A percentile compares a stretch with the other conserved stretches of the same genome.
Evolutionary conservation across 345 rosid genomes (phyloP).

Genomic region (Citrus sp.): DNA sequence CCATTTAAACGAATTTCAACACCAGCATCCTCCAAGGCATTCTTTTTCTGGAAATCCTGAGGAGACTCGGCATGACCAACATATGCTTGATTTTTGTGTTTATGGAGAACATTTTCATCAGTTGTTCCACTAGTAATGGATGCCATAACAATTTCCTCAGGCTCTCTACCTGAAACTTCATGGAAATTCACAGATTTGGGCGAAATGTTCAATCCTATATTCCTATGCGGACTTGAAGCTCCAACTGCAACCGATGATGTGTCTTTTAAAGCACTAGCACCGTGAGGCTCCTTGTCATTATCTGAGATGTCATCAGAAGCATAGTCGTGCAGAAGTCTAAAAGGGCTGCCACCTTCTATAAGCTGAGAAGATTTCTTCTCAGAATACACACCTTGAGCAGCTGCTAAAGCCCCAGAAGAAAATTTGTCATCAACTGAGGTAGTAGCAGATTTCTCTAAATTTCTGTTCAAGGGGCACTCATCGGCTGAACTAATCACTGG

Average conservation of each 20-base stretch:
- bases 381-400: conserved; percentile 16
- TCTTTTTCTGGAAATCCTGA: conserved; percentile 22
- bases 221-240: conserved; percentile 6
- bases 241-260: conserved; percentile 19
- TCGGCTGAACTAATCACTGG: conserved; percentile 15
- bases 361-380: conserved; percentile 13
- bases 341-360: conserved; percentile 35
- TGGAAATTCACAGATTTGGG: conserved; percentile 2
- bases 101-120: conserved; percentile 15
- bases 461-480: conserved; percentile 7
- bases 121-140: conserved; percentile 14
- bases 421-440: neutral
- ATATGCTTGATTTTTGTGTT: conserved; percentile 9
- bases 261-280: conserved; percentile 6
- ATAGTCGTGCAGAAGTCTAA: conserved; percentile 48
- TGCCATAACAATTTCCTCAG: conserved; percentile 16
- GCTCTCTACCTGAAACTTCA: conserved; percentile 10
- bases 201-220: conserved; percentile 12
- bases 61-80: conserved; percentile 13
- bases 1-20: conserved; percentile 12
- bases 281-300: conserved; percentile 17
- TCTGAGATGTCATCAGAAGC: conserved; percentile 50
- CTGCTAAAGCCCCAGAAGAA: conserved; percentile 1
- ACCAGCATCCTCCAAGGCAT: conserved; percentile 15
- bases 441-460: conserved; percentile 15